Percentiles rank a stretch among this genome's conserved stretches.
These are phyloP conservation scores for Capniomyces stellatus DNA, from an alignment of 371 early-diverging fungal genomes.

Conservation along the genomic window DNA sequence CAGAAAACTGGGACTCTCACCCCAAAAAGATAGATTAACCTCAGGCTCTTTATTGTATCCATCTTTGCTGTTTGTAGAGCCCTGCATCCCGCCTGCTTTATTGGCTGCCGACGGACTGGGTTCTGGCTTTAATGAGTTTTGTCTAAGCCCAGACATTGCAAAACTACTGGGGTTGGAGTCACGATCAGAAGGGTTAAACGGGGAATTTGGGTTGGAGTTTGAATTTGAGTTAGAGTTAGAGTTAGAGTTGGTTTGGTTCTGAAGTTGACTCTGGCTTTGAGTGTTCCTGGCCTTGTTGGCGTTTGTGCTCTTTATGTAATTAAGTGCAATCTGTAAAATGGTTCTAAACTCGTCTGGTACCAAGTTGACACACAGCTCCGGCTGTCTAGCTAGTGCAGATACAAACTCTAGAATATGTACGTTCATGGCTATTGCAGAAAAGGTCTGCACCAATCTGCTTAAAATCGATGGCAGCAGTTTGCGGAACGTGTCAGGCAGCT, in stretches of 20 bases:
- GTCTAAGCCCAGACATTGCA: no score
- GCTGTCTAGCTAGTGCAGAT: slow-evolving; percentile 62
- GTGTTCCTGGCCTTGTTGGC: slow-evolving; percentile 23
- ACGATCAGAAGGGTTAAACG: not conserved
- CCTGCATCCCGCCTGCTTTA: not conserved
- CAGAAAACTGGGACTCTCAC: not conserved
- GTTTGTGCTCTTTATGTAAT: slow-evolving; percentile 62
- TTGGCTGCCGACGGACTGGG: slow-evolving; percentile 7
- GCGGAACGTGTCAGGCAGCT: slow-evolving; percentile 57
- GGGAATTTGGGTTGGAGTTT: not conserved
- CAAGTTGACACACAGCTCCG: slow-evolving; percentile 61
- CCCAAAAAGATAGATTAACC: not conserved
- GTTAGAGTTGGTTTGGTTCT: slow-evolving; percentile 3
- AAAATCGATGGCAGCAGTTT: slow-evolving; percentile 56
- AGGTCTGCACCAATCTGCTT: slow-evolving; percentile 59
- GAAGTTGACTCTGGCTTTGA: slow-evolving; percentile 8
- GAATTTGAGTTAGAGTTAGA: not conserved
- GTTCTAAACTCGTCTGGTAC: slow-evolving; percentile 62
- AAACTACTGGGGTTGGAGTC: not conserved
- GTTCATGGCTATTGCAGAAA: slow-evolving; percentile 58
- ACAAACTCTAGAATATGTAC: slow-evolving; percentile 82
- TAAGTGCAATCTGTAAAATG: slow-evolving; percentile 82
- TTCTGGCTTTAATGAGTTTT: no score
- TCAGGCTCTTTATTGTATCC: not conserved
- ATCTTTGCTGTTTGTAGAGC: not conserved